These are phyloP conservation scores for Volutella citrinella DNA, from an alignment of 2,329 filamentous ascomycete species.

Conservation along the genomic window DNA sequence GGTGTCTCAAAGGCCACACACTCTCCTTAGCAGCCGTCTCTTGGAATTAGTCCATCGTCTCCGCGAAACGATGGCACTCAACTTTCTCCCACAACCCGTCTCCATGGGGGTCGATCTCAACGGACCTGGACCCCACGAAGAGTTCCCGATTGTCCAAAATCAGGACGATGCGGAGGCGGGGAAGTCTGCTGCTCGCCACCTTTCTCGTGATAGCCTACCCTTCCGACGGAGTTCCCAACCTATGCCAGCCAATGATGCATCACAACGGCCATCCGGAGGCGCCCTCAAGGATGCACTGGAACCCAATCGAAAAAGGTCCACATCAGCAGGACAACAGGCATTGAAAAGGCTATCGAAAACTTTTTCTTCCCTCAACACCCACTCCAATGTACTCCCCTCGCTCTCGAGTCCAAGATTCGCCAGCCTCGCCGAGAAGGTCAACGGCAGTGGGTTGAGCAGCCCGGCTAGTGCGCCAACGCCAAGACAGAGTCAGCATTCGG, in stretches of 20 bases:
- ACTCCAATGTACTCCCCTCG: constrained; percentile 36
- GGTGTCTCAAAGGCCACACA: too few species aligned
- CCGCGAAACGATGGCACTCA: too few species aligned
- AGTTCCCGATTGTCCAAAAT: constrained; percentile 32
- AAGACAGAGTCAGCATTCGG: too few species aligned
- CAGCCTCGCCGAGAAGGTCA: constrained; percentile 32
- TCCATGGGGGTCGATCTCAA: too few species aligned
- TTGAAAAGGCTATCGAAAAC: constrained; percentile 56
- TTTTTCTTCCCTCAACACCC: constrained; percentile 46
- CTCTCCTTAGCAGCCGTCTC: too few species aligned
- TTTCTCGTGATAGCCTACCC: constrained; percentile 16
- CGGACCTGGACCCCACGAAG: too few species aligned
- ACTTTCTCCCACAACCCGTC: too few species aligned
- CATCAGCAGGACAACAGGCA: constrained; percentile 55
- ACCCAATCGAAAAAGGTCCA: constrained; percentile 47
- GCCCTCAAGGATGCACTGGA: constrained; percentile 45
- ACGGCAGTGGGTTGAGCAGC: constrained; percentile 2
- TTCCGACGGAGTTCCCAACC: constrained; percentile 29
- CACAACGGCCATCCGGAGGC: constrained; percentile 25
- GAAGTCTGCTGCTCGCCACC: constrained; percentile 47
- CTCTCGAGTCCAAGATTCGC: constrained; percentile 40
- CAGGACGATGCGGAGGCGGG: constrained; percentile 58
- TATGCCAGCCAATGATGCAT: constrained; percentile 17
- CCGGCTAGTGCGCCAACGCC: too few species aligned
- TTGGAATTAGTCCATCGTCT: too few species aligned